Percentiles rank a stretch among this genome's conserved stretches.
Conservation (phyloP, 106 monocot genomes). For the Posidonia australis region DNA sequence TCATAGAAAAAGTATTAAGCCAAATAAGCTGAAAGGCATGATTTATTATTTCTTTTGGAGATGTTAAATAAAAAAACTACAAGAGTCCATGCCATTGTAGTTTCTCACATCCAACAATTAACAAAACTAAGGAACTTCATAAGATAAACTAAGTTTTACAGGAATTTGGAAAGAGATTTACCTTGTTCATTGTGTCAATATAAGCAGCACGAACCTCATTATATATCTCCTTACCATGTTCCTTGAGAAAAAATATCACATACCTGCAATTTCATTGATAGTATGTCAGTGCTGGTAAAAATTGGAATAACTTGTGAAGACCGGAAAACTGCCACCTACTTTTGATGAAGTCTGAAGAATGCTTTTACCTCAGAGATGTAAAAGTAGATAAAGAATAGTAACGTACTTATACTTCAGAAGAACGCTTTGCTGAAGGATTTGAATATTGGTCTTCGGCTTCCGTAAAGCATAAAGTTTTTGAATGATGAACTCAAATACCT, state of each 20-base stretch:
- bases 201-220: slow-evolving; percentile 79
- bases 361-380: background rate
- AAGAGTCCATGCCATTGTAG: background rate
- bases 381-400: background rate
- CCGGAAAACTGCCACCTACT: no score
- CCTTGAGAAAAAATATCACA: slow-evolving; percentile 72
- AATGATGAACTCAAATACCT: slow-evolving; percentile 90
- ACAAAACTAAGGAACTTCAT: background rate
- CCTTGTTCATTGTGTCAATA: slow-evolving; percentile 99
- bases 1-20: no score
- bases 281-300: background rate
- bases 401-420: slow-evolving; percentile 97
- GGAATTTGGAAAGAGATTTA: slow-evolving; percentile 9
- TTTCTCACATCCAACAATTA: background rate
- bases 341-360: no score
- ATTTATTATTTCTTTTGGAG: background rate
- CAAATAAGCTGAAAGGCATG: background rate
- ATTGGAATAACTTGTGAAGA: no score
- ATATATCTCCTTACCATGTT: slow-evolving; percentile 93
- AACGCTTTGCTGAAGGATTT: slow-evolving; percentile 97
- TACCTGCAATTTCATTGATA: slow-evolving; percentile 34
- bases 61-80: background rate
- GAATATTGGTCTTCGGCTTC: slow-evolving; percentile 98
- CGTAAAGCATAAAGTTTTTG: slow-evolving; percentile 97
- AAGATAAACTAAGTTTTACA: background rate